Conservation (phyloP, 73 alveolate genomes). For the Symbiodinium natans region DNA sequence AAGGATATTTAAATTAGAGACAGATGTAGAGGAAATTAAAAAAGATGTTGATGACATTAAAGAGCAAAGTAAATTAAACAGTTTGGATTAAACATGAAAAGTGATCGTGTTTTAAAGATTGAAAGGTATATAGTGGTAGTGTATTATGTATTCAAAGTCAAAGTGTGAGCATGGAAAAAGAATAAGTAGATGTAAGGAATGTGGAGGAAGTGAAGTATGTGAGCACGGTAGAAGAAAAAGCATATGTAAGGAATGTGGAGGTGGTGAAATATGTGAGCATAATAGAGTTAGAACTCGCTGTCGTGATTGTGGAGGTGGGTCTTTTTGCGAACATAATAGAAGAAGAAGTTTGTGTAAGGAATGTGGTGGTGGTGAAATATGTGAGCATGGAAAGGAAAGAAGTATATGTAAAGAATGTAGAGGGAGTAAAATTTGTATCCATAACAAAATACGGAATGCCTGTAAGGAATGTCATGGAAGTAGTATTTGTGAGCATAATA, state of each 20-base stretch:
- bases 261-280: neutral
- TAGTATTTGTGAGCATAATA: too few species aligned
- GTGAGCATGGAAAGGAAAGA: neutral
- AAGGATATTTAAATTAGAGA: too few species aligned
- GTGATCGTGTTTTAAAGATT: too few species aligned
- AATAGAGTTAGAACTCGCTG: neutral
- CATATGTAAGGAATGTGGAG: neutral
- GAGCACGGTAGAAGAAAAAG: neutral
- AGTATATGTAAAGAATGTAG: neutral
- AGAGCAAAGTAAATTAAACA: too few species aligned
- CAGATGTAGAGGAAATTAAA: too few species aligned
- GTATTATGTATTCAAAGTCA: neutral
- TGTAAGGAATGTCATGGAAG: too few species aligned
- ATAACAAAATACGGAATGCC: too few species aligned
- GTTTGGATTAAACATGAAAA: neutral
- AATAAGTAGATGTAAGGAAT: neutral
- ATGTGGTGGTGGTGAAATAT: neutral
- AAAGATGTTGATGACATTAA: too few species aligned
- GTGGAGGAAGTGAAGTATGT: neutral
- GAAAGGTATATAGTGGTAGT: neutral
- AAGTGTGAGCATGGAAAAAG: neutral
- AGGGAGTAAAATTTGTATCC: too few species aligned
- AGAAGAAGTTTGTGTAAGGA: neutral
- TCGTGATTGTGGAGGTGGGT: neutral
- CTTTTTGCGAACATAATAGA: neutral